phyloP scores from a whole-genome alignment of 176 grass and related monocot species.

The Bromus sterilis region DNA sequence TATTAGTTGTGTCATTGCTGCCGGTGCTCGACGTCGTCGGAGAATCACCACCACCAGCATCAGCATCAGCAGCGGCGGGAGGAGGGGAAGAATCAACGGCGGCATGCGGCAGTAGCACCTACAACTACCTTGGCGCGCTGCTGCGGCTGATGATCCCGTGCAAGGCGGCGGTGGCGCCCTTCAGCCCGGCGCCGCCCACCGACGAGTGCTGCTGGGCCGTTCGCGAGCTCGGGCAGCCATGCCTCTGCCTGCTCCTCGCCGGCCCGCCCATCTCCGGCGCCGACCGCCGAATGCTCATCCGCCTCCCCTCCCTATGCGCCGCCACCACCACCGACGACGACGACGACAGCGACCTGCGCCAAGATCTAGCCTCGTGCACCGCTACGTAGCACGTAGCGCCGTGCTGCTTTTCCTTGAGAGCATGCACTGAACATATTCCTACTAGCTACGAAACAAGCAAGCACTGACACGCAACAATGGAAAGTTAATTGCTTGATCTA shows the following conservation, averaged over 20 bases:
- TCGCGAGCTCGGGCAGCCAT: constrained; percentile 34
- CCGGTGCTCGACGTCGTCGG: background rate
- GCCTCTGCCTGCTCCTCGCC: constrained; percentile 39
- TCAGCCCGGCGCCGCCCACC: constrained; percentile 30
- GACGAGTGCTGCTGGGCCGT: constrained; percentile 43
- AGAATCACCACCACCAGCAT: background rate
- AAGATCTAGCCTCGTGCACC: background rate
- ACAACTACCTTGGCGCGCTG: constrained; percentile 13
- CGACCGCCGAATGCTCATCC: constrained; percentile 31
- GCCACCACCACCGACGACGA: background rate
- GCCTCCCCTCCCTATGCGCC: constrained; percentile 33
- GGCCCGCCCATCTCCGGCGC: constrained; percentile 36
- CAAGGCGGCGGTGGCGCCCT: constrained; percentile 40
- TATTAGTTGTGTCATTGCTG: background rate
- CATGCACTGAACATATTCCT: background rate
- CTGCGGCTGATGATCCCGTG: constrained; percentile 51
- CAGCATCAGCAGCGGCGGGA: background rate
- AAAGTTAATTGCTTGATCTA: background rate
- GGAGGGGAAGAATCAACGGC: background rate
- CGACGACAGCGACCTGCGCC: background rate
- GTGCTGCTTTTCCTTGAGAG: background rate
- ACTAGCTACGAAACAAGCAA: background rate
- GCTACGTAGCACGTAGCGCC: background rate
- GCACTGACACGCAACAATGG: background rate
- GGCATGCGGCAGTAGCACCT: background rate